These are phyloP conservation scores for Immersiporthe knoxdaviesiana DNA, from an alignment of 2,329 filamentous ascomycete genomes.

Conservation along the genomic window DNA sequence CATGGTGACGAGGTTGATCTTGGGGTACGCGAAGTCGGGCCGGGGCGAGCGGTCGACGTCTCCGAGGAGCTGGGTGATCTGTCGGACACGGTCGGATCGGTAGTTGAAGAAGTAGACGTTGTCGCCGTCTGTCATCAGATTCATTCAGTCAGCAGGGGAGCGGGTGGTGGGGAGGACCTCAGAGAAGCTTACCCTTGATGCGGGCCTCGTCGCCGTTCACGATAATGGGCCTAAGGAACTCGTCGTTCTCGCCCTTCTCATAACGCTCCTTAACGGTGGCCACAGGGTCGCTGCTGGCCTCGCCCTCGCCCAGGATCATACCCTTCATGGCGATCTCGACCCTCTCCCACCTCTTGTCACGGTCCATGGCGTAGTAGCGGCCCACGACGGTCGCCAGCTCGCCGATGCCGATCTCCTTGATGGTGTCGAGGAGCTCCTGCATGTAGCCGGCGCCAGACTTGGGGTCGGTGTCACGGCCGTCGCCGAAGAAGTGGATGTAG, in stretches of 20 bases:
- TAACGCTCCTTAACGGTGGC: slow-evolving; percentile 87
- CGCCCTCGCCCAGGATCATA: slow-evolving; percentile 82
- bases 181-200: slow-evolving; percentile 68
- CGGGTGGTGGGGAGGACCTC: not conserved
- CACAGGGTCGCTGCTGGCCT: slow-evolving; percentile 81
- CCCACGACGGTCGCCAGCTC: slow-evolving; percentile 92
- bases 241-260: slow-evolving; percentile 85
- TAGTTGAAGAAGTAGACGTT: slow-evolving; percentile 99
- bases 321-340: slow-evolving; percentile 89
- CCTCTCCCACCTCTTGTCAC: slow-evolving; percentile 98
- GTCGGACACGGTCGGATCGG: slow-evolving; percentile 94
- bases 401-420: slow-evolving; percentile 82
- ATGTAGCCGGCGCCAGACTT: slow-evolving; percentile 90
- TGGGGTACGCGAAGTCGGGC: slow-evolving; percentile 91
- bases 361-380: slow-evolving; percentile 98
- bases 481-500: slow-evolving; percentile 98
- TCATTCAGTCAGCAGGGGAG: slow-evolving; percentile 28
- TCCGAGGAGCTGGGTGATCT: slow-evolving; percentile 92
- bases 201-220: slow-evolving; percentile 83
- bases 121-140: slow-evolving; percentile 68
- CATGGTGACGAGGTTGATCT: slow-evolving; percentile 94
- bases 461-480: slow-evolving; percentile 96
- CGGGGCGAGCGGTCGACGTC: slow-evolving; percentile 88
- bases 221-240: slow-evolving; percentile 98
- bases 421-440: slow-evolving; percentile 79